phyloP scores from a whole-genome alignment of 1,284 basidiomycete species.

The Schizopora paradoxa region DNA sequence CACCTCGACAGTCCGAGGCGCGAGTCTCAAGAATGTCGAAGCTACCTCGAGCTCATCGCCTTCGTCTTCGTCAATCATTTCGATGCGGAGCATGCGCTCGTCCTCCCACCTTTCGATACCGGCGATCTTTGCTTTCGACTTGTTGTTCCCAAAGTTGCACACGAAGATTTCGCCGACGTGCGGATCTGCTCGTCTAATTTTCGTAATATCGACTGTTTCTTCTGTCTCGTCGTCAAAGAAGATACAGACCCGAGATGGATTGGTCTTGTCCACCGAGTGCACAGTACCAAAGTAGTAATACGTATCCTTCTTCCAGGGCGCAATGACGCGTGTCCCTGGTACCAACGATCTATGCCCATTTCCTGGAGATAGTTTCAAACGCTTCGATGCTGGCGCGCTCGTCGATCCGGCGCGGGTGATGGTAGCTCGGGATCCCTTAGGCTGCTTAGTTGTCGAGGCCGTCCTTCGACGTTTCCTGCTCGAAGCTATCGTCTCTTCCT shows the following conservation, averaged over 20 bases:
- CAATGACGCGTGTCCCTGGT: conserved; percentile 55
- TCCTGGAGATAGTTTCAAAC: too few relatives aligned
- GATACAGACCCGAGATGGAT: conserved; percentile 47
- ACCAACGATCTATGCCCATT: conserved; percentile 4
- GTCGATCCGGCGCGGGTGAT: neutral
- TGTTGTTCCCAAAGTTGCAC: conserved; percentile 25
- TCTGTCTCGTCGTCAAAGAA: conserved; percentile 51
- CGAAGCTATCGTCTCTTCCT: too few relatives aligned
- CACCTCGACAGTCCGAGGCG: conserved; percentile 40
- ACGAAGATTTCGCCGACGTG: conserved; percentile 52
- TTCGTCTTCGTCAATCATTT: conserved; percentile 36
- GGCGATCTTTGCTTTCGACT: conserved; percentile 31
- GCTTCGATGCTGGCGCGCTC: conserved; percentile 16
- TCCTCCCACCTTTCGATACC: conserved; percentile 32
- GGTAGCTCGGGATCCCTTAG: conserved; percentile 3
- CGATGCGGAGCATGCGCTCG: conserved; percentile 33
- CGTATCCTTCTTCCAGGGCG: conserved; percentile 54
- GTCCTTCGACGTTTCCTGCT: too few relatives aligned
- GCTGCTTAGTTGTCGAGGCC: neutral
- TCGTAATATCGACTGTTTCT: conserved; percentile 41
- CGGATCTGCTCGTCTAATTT: conserved; percentile 50
- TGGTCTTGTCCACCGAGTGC: conserved; percentile 28
- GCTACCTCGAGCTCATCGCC: conserved; percentile 25
- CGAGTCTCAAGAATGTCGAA: conserved; percentile 40
- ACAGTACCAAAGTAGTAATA: conserved; percentile 60